Evolutionary conservation across 139 green algal species (phyloP), one percentile per base, ranked within the genome.

Genomic region (Dunaliella primolecta): DNA sequence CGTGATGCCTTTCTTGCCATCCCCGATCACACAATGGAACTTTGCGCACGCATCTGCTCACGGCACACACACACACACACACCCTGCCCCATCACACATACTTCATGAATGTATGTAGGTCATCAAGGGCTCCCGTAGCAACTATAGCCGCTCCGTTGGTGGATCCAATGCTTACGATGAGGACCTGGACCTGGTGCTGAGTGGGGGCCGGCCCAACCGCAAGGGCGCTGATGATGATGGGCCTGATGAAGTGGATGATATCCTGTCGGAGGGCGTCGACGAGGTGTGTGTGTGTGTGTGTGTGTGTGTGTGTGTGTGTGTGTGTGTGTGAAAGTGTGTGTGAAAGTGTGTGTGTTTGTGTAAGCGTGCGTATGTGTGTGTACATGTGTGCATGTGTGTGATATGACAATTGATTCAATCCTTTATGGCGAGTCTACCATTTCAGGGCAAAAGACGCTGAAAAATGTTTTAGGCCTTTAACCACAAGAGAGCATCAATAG

Each of bases 211-310:
- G 75, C 75, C 75, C 11, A 27, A 38, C 1, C 2, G 15, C 2
- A 75, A 71, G 31, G 75, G 72, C 27, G 55, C 33, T 1, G 23
- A 71, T 21, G 76, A 80, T n/a, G 84, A 83, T 36, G 46, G 78
- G 31, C 75, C 83, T 7, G 83, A 86, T 77, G 71, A 81, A 36
- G 75, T 87, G 32, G 55, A 30, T 31, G 77, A 78, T 38, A 87
- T 87, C 78, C 72, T 87, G 34, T 36, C 15, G 32, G 35, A 56
- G 2, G 84, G 84, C 2, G 32, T 87, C 76, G 84, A 87, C 32
- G 84, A 87, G 83, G 83, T 86, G 46, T 1, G 82, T 27, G 74
- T 1, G 64, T 25, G 34, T 21, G 36, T 2, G 79, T 64, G 46
- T 15, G 15, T 64, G 46, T 64, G 46, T 64, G 46, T 64, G 46